Evolutionary conservation across 768 basidiomycete genomes (phyloP).

Genomic region (Aureoboletus auriporus): DNA sequence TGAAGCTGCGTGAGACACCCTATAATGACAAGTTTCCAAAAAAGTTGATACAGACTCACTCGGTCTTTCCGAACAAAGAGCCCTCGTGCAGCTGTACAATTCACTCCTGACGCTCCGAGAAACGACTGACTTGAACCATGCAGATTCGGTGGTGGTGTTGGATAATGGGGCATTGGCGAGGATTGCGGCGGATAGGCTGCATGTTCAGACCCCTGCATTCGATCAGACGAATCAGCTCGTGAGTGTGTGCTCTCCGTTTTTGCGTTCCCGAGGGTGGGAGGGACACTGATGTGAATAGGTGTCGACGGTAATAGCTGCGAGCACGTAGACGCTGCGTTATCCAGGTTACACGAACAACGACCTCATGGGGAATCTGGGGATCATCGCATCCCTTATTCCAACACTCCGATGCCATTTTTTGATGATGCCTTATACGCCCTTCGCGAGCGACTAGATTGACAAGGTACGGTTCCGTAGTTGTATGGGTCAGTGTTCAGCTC

Average conservation of each 20-base stretch:
- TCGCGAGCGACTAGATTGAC: constrained; percentile 95
- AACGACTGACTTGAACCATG: constrained; percentile 92
- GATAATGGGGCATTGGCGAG: too few species aligned
- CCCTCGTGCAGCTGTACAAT: constrained; percentile 99
- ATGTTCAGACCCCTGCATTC: constrained; percentile 82
- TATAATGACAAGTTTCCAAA: constrained; percentile 99
- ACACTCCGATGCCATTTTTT: too few species aligned
- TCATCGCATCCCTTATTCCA: too few species aligned
- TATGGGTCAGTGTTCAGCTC: neutral
- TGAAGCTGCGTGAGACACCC: too few species aligned
- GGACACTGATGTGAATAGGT: constrained; percentile 47
- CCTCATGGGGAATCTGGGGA: too few species aligned
- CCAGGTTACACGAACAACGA: too few species aligned
- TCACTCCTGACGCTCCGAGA: constrained; percentile 88
- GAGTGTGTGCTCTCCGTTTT: too few species aligned
- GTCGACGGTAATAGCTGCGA: too few species aligned
- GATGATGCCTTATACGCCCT: constrained; percentile 98
- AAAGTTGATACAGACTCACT: constrained; percentile 98
- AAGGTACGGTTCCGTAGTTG: constrained; percentile 64
- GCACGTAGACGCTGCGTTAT: too few species aligned
- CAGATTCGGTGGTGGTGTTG: constrained; percentile 94
- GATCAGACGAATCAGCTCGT: constrained; percentile 93
- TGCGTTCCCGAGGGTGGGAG: too few species aligned
- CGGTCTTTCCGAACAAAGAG: constrained; percentile 97
- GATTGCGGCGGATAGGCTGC: constrained; percentile 87